These are phyloP conservation scores for Talaromyces ruber DNA, from an alignment of 495 filamentous ascomycete genomes.

Conservation along the genomic window DNA sequence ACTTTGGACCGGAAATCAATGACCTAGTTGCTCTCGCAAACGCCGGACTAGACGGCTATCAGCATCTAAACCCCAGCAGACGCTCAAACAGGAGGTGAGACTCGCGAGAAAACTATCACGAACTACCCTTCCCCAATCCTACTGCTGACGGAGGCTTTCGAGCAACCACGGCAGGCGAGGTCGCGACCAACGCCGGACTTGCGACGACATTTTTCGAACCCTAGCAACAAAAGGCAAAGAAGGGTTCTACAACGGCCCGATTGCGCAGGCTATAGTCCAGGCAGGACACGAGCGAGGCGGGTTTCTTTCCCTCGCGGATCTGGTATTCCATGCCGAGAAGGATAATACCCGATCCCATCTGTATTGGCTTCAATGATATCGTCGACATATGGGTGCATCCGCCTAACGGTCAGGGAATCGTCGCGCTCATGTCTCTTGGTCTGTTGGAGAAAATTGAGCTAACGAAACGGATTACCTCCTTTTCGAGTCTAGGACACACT, in stretches of 20 bases:
- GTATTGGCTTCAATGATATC: slow-evolving; percentile 53
- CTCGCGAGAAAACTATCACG: slow-evolving; percentile 65
- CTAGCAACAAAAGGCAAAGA: slow-evolving; percentile 74
- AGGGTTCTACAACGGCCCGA: slow-evolving; percentile 84
- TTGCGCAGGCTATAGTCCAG: slow-evolving; percentile 74
- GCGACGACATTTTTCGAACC: slow-evolving; percentile 78
- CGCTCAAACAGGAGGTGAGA: too few relatives aligned
- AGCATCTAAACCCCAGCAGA: too few relatives aligned
- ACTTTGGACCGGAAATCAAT: too few relatives aligned
- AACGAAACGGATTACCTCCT: slow-evolving; percentile 55
- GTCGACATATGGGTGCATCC: slow-evolving; percentile 84
- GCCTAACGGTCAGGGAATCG: slow-evolving; percentile 95
- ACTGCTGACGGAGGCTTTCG: slow-evolving; percentile 54
- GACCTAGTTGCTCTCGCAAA: too few relatives aligned
- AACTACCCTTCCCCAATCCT: slow-evolving; percentile 71
- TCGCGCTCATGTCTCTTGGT: slow-evolving; percentile 87
- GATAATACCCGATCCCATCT: slow-evolving; percentile 74
- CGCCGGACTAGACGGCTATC: too few relatives aligned
- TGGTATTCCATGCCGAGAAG: slow-evolving; percentile 67
- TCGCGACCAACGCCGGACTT: slow-evolving; percentile 76
- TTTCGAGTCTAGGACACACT: slow-evolving; percentile 61
- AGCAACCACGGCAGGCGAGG: slow-evolving; percentile 70
- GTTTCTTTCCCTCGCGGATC: slow-evolving; percentile 67
- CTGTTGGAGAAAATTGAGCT: slow-evolving; percentile 78
- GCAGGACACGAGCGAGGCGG: slow-evolving; percentile 70